Conservation (phyloP, 768 basidiomycete genomes). For the Astraeus odoratus region DNA sequence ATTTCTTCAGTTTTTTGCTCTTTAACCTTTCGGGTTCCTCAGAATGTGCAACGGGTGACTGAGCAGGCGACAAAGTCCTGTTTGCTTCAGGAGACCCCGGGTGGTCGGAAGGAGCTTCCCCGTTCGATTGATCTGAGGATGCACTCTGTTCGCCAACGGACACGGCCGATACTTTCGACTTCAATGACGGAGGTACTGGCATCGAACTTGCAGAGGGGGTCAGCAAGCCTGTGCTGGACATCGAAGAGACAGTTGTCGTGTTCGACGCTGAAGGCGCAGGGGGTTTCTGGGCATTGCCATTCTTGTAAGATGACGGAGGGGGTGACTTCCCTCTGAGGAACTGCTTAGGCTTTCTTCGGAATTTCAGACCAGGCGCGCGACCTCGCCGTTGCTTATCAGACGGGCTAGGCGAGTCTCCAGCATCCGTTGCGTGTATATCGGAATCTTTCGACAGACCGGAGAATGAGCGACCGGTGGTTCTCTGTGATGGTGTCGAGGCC, state of each 20-base stretch:
- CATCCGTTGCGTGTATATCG: constrained; percentile 34
- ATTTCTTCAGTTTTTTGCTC: constrained; percentile 76
- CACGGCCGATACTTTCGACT: constrained; percentile 71
- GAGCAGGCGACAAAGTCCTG: constrained; percentile 17
- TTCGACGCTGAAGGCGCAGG: constrained; percentile 36
- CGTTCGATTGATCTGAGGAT: constrained; percentile 68
- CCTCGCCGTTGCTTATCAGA: constrained; percentile 59
- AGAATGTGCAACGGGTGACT: constrained; percentile 11
- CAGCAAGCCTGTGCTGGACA: constrained; percentile 44
- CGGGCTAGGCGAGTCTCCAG: constrained; percentile 38
- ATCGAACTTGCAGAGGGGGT: constrained; percentile 50
- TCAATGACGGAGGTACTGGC: constrained; percentile 59
- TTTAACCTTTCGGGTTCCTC: constrained; percentile 54
- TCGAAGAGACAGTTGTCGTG: constrained; percentile 29
- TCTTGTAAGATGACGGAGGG: constrained; percentile 30
- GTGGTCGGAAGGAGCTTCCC: constrained; percentile 29
- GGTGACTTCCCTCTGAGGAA: constrained; percentile 74
- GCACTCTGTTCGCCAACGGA: constrained; percentile 67
- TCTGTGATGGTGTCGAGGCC: constrained; percentile 55
- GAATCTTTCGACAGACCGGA: constrained; percentile 57
- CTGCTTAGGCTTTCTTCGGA: constrained; percentile 65
- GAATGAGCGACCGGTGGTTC: constrained; percentile 38
- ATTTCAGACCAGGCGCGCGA: constrained; percentile 57
- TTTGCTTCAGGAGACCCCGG: constrained; percentile 26
- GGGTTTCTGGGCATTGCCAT: constrained; percentile 27